Conservation (phyloP, 164 flowering plant genomes). For the Taxillus chinensis region DNA sequence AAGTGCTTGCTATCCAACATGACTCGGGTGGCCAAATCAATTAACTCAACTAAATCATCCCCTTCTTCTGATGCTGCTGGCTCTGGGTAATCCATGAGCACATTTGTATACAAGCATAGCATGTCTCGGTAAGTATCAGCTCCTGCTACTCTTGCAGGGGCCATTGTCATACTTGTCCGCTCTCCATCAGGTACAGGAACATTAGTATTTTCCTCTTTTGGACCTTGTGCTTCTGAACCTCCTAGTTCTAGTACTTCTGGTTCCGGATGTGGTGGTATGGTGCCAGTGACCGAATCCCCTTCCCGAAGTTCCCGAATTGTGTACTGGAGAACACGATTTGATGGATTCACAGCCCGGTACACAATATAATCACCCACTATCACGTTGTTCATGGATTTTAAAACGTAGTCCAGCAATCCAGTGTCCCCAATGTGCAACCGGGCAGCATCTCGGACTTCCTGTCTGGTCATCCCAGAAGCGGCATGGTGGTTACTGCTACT, state of each 20-base stretch:
- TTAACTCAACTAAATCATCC: conserved; percentile 12
- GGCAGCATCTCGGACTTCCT: conserved; percentile 83
- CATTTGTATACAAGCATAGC: conserved; percentile 27
- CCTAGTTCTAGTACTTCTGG: background rate
- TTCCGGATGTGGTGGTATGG: background rate
- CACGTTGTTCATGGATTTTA: conserved; percentile 70
- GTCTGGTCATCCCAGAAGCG: conserved; percentile 56
- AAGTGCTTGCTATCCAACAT: conserved; percentile 59
- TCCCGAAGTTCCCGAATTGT: conserved; percentile 29
- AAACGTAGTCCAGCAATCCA: conserved; percentile 75
- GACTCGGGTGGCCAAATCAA: conserved; percentile 26
- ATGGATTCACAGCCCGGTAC: conserved; percentile 42
- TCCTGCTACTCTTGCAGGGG: conserved; percentile 11
- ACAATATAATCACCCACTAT: conserved; percentile 50
- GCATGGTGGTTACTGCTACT: background rate
- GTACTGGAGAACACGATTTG: conserved; percentile 51
- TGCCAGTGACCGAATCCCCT: background rate
- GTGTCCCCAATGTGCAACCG: conserved; percentile 76
- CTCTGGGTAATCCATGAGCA: conserved; percentile 33
- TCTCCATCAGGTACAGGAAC: too few relatives aligned
- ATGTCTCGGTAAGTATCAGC: conserved; percentile 48
- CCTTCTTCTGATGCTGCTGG: conserved; percentile 4
- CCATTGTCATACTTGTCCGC: background rate
- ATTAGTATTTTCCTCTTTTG: too few relatives aligned
- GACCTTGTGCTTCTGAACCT: too few relatives aligned